These are phyloP conservation scores for Hypomontagnella monticulosa DNA, from an alignment of 495 filamentous ascomycete genomes.

Conservation along the genomic window DNA sequence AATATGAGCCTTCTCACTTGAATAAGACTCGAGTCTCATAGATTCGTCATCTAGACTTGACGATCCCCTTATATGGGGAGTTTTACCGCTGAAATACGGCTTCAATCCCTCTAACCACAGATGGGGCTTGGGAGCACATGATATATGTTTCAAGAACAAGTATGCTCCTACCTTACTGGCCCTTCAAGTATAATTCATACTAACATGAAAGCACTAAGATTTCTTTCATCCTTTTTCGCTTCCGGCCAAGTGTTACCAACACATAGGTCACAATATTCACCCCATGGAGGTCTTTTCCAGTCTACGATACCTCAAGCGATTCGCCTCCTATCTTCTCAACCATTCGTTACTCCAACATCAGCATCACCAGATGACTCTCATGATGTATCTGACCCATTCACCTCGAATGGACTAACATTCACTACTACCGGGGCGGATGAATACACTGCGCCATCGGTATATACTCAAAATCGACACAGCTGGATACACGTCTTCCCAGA, in stretches of 20 bases:
- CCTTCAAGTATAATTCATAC: background rate
- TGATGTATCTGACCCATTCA: slow-evolving; percentile 67
- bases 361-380: background rate
- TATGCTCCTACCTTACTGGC: slow-evolving; percentile 42
- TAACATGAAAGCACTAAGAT: no score
- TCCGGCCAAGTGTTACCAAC: slow-evolving; percentile 90
- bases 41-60: slow-evolving; percentile 71
- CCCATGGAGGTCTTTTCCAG: slow-evolving; percentile 82
- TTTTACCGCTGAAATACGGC: slow-evolving; percentile 75
- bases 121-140: slow-evolving; percentile 89
- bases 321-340: slow-evolving; percentile 75
- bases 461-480: slow-evolving; percentile 62
- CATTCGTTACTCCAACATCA: slow-evolving; percentile 32
- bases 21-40: slow-evolving; percentile 13
- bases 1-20: slow-evolving; percentile 2
- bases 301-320: slow-evolving; percentile 88
- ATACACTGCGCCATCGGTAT: slow-evolving; percentile 66
- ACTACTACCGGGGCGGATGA: slow-evolving; percentile 67
- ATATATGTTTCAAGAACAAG: slow-evolving; percentile 87
- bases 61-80: slow-evolving; percentile 92
- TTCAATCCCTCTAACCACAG: slow-evolving; percentile 77
- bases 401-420: slow-evolving; percentile 68
- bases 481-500: slow-evolving; percentile 99
- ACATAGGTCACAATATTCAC: slow-evolving; percentile 79
- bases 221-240: slow-evolving; percentile 75